A percentile compares a stretch with the other conserved stretches of the same genome.
phyloP scores from a whole-genome alignment of 2,329 filamentous ascomycete genomes.

The Calonectria pseudoreteaudii region DNA sequence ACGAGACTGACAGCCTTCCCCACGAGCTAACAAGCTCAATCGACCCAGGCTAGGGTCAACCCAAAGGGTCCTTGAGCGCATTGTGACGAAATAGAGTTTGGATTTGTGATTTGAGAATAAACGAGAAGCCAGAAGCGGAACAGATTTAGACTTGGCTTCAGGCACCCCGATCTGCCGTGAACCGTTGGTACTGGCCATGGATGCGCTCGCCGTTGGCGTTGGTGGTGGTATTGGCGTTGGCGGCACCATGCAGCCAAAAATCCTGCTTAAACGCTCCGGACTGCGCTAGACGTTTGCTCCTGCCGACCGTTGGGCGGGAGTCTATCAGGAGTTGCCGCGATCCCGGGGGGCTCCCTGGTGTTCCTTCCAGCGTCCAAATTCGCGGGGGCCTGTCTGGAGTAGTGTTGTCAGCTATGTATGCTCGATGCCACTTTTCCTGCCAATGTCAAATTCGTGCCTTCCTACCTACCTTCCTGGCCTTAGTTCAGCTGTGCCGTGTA shows the following conservation, averaged over 20 bases:
- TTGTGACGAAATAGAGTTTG: slow-evolving; percentile 10
- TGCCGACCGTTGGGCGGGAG: slow-evolving; percentile 22
- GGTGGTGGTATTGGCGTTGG: background rate
- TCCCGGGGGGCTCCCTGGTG: background rate
- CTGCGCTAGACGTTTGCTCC: slow-evolving; percentile 18
- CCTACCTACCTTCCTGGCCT: slow-evolving; percentile 9
- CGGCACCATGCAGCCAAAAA: background rate
- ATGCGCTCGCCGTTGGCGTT: background rate
- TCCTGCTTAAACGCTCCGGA: slow-evolving; percentile 5
- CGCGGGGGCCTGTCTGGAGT: background rate
- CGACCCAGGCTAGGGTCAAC: slow-evolving; percentile 1
- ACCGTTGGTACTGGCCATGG: background rate
- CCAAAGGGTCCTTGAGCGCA: background rate
- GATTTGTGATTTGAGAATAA: background rate
- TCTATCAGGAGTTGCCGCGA: slow-evolving; percentile 15
- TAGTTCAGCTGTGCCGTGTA: slow-evolving; percentile 11
- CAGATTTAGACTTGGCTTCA: slow-evolving; percentile 4
- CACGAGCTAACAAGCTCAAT: slow-evolving; percentile 8
- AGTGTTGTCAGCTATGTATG: background rate
- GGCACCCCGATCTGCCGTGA: slow-evolving; percentile 1
- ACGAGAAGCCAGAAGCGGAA: background rate
- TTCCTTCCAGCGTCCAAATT: background rate
- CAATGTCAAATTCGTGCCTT: background rate
- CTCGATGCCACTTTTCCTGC: slow-evolving; percentile 19
- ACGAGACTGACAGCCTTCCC: slow-evolving; percentile 9